A percentile compares a stretch with the other conserved stretches of the same genome.
Conservation (phyloP, 768 basidiomycete genomes). For the Candolleomyces aberdarensis region DNA sequence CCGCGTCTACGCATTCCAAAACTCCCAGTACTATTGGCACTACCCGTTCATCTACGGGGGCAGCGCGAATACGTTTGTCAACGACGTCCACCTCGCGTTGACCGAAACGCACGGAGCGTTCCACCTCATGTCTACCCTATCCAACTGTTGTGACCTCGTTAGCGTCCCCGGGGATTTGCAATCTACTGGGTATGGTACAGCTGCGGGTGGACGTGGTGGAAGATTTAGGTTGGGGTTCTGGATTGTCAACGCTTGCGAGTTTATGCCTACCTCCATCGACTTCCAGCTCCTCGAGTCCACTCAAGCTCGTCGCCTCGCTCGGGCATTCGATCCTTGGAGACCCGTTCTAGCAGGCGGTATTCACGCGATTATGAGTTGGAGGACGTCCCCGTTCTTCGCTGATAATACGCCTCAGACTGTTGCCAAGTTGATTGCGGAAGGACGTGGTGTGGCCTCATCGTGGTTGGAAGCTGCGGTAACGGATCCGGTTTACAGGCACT, state of each 20-base stretch:
- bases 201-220: background rate
- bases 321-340: constrained; percentile 2
- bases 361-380: constrained; percentile 7
- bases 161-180: background rate
- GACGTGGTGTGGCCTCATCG: too few relatives aligned
- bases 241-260: constrained; percentile 5
- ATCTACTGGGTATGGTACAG: background rate
- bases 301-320: background rate
- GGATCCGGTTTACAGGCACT: too few relatives aligned
- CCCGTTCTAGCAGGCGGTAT: constrained; percentile 6
- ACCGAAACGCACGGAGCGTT: constrained; percentile 5
- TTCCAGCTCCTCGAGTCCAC: background rate
- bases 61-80: constrained; percentile 4
- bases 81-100: constrained; percentile 4
- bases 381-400: background rate
- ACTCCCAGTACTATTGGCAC: constrained; percentile 8
- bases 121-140: constrained; percentile 1
- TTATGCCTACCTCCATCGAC: constrained; percentile 5
- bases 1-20: background rate
- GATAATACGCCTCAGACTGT: background rate
- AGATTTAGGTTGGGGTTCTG: background rate
- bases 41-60: constrained; percentile 2
- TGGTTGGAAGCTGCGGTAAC: too few relatives aligned
- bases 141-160: constrained; percentile 2
- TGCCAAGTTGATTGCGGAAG: too few relatives aligned